Evolutionary conservation across 805 yeast genomes (phyloP).

Genomic region (Wickerhamiella vanderwaltii): DNA sequence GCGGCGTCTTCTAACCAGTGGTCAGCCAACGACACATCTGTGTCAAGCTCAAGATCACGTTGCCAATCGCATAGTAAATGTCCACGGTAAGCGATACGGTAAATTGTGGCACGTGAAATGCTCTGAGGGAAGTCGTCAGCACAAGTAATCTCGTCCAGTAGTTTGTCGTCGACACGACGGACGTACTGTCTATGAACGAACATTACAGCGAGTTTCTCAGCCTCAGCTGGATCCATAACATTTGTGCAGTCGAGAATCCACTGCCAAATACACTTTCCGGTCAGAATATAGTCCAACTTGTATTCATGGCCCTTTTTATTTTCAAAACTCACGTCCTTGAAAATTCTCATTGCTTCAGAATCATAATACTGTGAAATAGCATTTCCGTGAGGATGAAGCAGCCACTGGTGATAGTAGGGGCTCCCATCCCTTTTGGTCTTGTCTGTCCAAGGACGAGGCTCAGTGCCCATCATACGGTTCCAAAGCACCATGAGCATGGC

Average conservation of each 20-base stretch:
- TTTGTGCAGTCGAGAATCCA: conserved; percentile 91
- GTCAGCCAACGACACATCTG: background rate
- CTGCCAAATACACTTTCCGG: conserved; percentile 70
- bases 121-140: conserved; percentile 7
- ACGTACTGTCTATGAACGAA: conserved; percentile 28
- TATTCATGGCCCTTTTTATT: conserved; percentile 16
- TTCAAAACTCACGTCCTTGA: conserved; percentile 31
- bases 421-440: background rate
- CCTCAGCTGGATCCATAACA: conserved; percentile 32
- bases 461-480: conserved; percentile 46
- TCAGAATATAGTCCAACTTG: conserved; percentile 36
- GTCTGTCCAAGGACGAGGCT: conserved; percentile 29
- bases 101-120: conserved; percentile 14
- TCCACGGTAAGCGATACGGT: conserved; percentile 18
- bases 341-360: conserved; percentile 55
- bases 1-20: background rate
- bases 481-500: conserved; percentile 57
- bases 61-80: conserved; percentile 1
- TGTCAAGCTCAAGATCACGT: background rate
- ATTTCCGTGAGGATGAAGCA: conserved; percentile 82
- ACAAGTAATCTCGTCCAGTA: conserved; percentile 13
- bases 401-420: conserved; percentile 64
- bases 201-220: conserved; percentile 14
- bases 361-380: conserved; percentile 70
- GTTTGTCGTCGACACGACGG: conserved; percentile 12